These are phyloP conservation scores for Phytophthora aleatoria DNA, from an alignment of 352 stramenopile genomes.

Conservation along the genomic window DNA sequence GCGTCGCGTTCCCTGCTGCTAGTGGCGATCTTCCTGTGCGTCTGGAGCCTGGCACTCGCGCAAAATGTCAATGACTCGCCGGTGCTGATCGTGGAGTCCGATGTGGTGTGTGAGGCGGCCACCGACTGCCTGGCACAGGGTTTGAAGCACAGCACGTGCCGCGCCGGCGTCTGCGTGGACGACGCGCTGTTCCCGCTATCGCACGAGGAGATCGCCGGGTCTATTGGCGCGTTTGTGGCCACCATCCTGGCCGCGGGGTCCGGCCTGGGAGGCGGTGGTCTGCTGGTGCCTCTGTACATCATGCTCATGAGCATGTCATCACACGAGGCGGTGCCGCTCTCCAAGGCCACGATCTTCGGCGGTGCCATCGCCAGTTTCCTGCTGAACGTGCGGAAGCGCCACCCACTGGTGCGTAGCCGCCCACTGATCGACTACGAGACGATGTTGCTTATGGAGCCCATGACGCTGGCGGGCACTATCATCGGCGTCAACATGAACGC, in stretches of 20 bases:
- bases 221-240: constrained; percentile 67
- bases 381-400: constrained; percentile 64
- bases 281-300: constrained; percentile 84
- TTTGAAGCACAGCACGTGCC: constrained; percentile 47
- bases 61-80: constrained; percentile 41
- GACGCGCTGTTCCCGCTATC: constrained; percentile 68
- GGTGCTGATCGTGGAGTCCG: constrained; percentile 32
- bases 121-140: constrained; percentile 55
- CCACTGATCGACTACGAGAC: constrained; percentile 87
- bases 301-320: constrained; percentile 74
- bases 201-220: constrained; percentile 56
- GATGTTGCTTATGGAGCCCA: constrained; percentile 85
- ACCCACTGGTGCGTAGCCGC: constrained; percentile 63
- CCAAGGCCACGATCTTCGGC: constrained; percentile 86
- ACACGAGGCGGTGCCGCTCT: constrained; percentile 82
- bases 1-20: constrained; percentile 11
- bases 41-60: constrained; percentile 8
- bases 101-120: constrained; percentile 45
- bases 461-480: constrained; percentile 87
- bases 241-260: constrained; percentile 67
- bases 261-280: constrained; percentile 71
- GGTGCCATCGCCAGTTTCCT: constrained; percentile 80
- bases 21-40: constrained; percentile 10
- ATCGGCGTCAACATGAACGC: constrained; percentile 88
- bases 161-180: constrained; percentile 52